Conservation (phyloP, 768 basidiomycete genomes). For the Pisolithus albus region DNA sequence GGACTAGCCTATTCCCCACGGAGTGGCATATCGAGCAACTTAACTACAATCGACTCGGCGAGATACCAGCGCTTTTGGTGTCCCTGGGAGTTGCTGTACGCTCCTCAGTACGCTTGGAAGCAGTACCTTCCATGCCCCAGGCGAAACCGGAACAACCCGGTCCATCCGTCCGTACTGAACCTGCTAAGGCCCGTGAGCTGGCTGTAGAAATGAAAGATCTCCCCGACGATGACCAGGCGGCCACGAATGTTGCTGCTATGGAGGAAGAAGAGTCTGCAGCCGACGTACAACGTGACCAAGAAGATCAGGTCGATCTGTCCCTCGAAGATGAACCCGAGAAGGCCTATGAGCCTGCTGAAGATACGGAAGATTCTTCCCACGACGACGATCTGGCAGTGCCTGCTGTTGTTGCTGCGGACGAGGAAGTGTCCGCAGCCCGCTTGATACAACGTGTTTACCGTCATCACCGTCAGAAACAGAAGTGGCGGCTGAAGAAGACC, state of each 20-base stretch:
- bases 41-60: conserved; percentile 22
- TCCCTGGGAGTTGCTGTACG: conserved; percentile 9
- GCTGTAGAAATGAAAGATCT: too few species aligned
- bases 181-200: too few species aligned
- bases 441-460: conserved; percentile 18
- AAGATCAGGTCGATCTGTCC: too few species aligned
- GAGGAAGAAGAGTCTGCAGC: conserved; percentile 15
- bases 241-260: not conserved
- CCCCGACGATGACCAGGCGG: too few species aligned
- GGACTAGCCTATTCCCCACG: not conserved
- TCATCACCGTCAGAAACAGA: conserved; percentile 1
- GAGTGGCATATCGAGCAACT: conserved; percentile 22
- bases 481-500: conserved; percentile 7
- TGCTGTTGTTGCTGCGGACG: conserved; percentile 6
- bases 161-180: not conserved
- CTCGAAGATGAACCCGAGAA: too few species aligned
- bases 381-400: too few species aligned
- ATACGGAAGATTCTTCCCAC: too few species aligned
- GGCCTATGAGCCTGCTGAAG: too few species aligned
- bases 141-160: not conserved
- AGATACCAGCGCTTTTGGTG: conserved; percentile 26
- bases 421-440: conserved; percentile 20
- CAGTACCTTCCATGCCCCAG: conserved; percentile 14
- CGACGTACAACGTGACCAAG: too few species aligned
- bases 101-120: conserved; percentile 11